Evolutionary conservation across 2,329 filamentous ascomycete genomes (phyloP), one percentile per base, ranked within the genome.

Genomic region (Claviceps digitariae): DNA sequence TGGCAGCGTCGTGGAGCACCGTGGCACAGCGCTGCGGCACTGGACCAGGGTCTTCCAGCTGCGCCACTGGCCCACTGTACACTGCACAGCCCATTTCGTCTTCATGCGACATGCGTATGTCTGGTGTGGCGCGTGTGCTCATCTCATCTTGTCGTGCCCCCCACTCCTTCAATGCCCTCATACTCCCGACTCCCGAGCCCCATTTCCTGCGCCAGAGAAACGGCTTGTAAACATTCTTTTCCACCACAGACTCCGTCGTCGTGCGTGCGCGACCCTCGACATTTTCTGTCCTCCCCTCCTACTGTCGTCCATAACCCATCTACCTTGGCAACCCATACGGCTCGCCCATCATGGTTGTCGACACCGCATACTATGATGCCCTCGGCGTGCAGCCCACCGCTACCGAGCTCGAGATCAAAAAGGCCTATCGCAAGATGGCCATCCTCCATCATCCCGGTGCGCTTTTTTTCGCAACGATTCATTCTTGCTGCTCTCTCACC

Each of bases 391-490:
- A 84, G 72, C 84, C 89, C 59, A 88, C 85, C 53, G 91, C 90
- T 31, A 86, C 87, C 41, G 87, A 91, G 68, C 79, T 95, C 50
- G 90, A 96, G 67, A 96, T 96, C 72, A 96, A 96, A 71, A 95
- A 95, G 74, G 90, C 90, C 29, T 96, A 96, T 72, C 83, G 90
- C 67, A 96, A 91, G 73, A 79, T 93, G 61, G 93, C 93, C 61
- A 96, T 97, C 69, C 81, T 90, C 61, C 88, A 95, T 64, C 91
- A 96, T 69, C 89, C 89, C 58, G 87, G 86, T 87, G 73, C 61
- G 73, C 62, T 2, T 4, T 10, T 40, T 6, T n/a, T 15, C 31
- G 9, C 25, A 12, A 34, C 9, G 9, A 34, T 34, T 21, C 12
- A 25, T 23, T 44, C 41, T 25, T 25, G 41, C 15, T 25, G 17